Conservation (phyloP, 208 protist genomes). For the Trypanosoma avium region DNA sequence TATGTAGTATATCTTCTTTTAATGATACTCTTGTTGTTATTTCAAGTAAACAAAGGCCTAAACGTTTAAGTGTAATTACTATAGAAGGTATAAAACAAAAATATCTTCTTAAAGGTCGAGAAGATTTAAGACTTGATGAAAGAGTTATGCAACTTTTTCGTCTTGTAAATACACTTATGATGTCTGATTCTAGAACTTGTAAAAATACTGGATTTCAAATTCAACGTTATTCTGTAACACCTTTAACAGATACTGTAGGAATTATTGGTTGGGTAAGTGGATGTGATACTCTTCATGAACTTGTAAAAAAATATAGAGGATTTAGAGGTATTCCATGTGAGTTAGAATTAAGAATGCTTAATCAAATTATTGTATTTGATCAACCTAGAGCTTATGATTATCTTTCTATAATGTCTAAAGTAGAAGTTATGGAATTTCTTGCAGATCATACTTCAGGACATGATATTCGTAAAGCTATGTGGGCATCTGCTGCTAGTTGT, state of each 20-base stretch:
- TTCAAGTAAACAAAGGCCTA: conserved; percentile 98
- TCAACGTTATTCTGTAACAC: conserved; percentile 97
- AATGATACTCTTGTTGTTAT: conserved; percentile 94
- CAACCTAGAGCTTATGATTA: conserved; percentile 84
- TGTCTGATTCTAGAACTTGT: conserved; percentile 74
- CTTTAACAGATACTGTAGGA: conserved; percentile 97
- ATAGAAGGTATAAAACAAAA: conserved; percentile 95
- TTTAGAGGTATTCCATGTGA: conserved; percentile 54
- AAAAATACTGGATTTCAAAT: conserved; percentile 90
- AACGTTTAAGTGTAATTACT: conserved; percentile 95
- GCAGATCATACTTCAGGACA: conserved; percentile 95
- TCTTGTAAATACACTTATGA: conserved; percentile 98
- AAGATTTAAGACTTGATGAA: conserved; percentile 99
- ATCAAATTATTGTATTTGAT: conserved; percentile 80
- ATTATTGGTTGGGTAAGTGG: conserved; percentile 99
- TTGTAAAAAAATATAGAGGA: conserved; percentile 78
- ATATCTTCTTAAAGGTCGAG: conserved; percentile 98
- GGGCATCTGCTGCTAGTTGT: conserved; percentile 94
- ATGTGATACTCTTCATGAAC: conserved; percentile 94
- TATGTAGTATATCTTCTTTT: conserved; percentile 94
- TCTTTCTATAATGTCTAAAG: conserved; percentile 83
- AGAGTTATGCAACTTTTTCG: conserved; percentile 99
- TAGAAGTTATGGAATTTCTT: conserved; percentile 95
- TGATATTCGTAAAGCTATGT: conserved; percentile 96
- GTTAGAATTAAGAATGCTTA: conserved; percentile 84